A percentile compares a stretch with the other conserved stretches of the same genome.
Conservation (phyloP, 257 asterid species). For the Jaltomata sinuosa region DNA sequence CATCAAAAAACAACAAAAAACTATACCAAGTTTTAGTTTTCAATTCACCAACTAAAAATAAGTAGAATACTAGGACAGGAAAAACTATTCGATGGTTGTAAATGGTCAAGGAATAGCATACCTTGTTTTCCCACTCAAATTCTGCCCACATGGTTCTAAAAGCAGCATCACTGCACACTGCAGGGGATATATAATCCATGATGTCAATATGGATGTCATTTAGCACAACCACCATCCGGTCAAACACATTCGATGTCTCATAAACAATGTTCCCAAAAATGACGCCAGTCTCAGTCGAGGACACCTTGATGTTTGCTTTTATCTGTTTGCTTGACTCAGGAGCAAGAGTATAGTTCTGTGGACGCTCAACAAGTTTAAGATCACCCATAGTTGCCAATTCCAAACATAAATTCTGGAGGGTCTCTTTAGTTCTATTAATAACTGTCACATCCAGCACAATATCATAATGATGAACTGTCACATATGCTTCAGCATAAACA, state of each 20-base stretch:
- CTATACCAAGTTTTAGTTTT: neutral
- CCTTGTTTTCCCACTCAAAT: constrained; percentile 99
- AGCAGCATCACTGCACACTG: constrained; percentile 83
- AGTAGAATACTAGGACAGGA: neutral
- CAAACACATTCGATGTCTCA: constrained; percentile 88
- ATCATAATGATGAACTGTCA: constrained; percentile 92
- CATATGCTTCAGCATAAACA: constrained; percentile 95
- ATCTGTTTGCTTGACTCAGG: constrained; percentile 93
- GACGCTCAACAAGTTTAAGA: constrained; percentile 96
- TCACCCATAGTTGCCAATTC: constrained; percentile 98
- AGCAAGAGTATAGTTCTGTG: constrained; percentile 85
- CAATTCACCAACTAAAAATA: neutral
- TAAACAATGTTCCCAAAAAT: constrained; percentile 92
- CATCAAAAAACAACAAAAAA: neutral
- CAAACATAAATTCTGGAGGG: constrained; percentile 89
- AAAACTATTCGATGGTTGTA: neutral
- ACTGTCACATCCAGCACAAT: constrained; percentile 90
- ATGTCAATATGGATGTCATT: constrained; percentile 96
- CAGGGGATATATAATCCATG: constrained; percentile 98
- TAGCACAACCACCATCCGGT: constrained; percentile 81
- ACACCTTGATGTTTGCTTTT: constrained; percentile 90
- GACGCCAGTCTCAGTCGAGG: constrained; percentile 96
- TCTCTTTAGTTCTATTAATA: constrained; percentile 83
- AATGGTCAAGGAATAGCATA: constrained; percentile 1
- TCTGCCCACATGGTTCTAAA: constrained; percentile 98